These are phyloP conservation scores for Boletus vinaceobasis DNA, from an alignment of 768 basidiomycete genomes.

Conservation along the genomic window DNA sequence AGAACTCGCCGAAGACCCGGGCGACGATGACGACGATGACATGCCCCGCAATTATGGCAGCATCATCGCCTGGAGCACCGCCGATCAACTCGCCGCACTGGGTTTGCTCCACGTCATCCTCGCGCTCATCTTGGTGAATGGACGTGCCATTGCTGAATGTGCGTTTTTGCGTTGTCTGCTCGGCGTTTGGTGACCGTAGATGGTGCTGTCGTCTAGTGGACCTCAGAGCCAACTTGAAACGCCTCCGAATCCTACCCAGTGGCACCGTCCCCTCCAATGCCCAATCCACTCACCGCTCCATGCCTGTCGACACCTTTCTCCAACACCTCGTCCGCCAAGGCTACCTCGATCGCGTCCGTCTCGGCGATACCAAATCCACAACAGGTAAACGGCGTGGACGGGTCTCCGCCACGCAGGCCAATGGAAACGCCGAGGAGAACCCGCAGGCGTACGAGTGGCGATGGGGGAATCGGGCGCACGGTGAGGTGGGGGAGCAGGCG, in stretches of 20 bases:
- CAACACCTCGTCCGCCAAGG: constrained; percentile 60
- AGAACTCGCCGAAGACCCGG: constrained; percentile 48
- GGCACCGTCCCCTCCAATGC: constrained; percentile 49
- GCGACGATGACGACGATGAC: constrained; percentile 47
- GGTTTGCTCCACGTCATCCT: constrained; percentile 83
- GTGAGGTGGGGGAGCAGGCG: constrained; percentile 78
- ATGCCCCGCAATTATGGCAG: constrained; percentile 56
- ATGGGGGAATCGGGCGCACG: constrained; percentile 80
- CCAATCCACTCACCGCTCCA: constrained; percentile 45
- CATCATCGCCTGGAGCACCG: constrained; percentile 67
- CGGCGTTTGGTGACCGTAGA: neutral
- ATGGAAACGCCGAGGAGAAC: constrained; percentile 6
- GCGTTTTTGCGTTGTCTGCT: constrained; percentile 8
- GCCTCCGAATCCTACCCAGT: constrained; percentile 56
- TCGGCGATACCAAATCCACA: constrained; percentile 46
- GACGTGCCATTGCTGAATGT: constrained; percentile 74
- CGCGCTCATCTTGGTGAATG: constrained; percentile 78
- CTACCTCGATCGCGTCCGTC: constrained; percentile 68
- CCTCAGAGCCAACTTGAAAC: constrained; percentile 65
- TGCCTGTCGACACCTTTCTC: constrained; percentile 67
- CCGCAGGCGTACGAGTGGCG: constrained; percentile 62
- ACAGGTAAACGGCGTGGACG: constrained; percentile 58
- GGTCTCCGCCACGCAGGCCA: constrained; percentile 38
- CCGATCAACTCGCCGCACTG: constrained; percentile 62
- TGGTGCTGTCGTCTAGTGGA: constrained; percentile 49